A percentile compares a stretch with the other conserved stretches of the same genome.
Conservation (phyloP, 805 yeast species). For the Peterozyma xylosa region DNA sequence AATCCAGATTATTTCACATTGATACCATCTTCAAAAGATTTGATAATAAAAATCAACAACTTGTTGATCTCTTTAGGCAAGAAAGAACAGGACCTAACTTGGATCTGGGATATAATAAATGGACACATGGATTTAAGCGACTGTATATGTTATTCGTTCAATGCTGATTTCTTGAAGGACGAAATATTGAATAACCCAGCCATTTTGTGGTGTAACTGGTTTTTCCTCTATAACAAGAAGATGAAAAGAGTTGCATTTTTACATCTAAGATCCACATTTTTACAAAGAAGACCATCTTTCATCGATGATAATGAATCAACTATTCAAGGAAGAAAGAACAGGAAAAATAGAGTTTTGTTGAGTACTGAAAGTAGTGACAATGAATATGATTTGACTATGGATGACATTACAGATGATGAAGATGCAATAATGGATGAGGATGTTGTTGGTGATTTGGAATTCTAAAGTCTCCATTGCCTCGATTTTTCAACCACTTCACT, state of each 20-base stretch:
- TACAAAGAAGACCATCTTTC: constrained; percentile 24
- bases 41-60: constrained; percentile 67
- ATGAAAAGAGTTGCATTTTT: constrained; percentile 87
- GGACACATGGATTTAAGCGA: constrained; percentile 69
- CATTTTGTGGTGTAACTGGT: constrained; percentile 68
- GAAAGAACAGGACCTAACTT: constrained; percentile 37
- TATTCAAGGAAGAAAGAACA: constrained; percentile 17
- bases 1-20: constrained; percentile 72
- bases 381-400: constrained; percentile 27
- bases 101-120: constrained; percentile 87
- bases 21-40: constrained; percentile 38
- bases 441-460: constrained; percentile 33
- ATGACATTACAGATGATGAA: constrained; percentile 19
- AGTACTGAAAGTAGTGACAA: constrained; percentile 16
- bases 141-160: constrained; percentile 58
- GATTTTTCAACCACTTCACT: no score
- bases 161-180: constrained; percentile 36
- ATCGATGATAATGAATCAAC: constrained; percentile 27
- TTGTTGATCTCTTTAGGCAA: constrained; percentile 62
- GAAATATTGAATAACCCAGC: constrained; percentile 64
- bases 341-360: constrained; percentile 21
- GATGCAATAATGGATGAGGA: constrained; percentile 20
- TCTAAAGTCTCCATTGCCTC: background rate
- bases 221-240: constrained; percentile 88
- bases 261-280: constrained; percentile 49